phyloP scores from a whole-genome alignment of 1,139 yeast genomes.

The Geotrichum macrosporum region DNA sequence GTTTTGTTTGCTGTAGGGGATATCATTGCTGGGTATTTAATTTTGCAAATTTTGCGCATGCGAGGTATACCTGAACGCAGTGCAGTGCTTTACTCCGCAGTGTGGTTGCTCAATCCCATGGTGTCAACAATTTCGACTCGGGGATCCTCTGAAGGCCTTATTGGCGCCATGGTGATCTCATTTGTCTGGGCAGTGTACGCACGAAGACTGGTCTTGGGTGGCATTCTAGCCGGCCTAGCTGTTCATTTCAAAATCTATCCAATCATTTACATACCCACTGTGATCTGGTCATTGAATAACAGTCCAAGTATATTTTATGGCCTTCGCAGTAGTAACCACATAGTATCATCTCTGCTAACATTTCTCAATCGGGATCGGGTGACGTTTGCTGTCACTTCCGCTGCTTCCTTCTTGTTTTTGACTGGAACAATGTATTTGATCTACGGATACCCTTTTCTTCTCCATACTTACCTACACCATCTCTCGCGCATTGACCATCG shows the following conservation, averaged over 20 bases:
- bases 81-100: constrained; percentile 46
- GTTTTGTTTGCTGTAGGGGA: constrained; percentile 72
- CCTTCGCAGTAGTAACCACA: not conserved
- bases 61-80: constrained; percentile 35
- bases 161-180: constrained; percentile 71
- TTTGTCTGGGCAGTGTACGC: constrained; percentile 48
- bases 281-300: constrained; percentile 39
- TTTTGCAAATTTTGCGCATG: constrained; percentile 36
- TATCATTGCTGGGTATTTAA: constrained; percentile 69
- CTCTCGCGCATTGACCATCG: constrained; percentile 82
- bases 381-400: constrained; percentile 43
- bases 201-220: constrained; percentile 47
- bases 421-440: constrained; percentile 57
- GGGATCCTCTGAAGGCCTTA: constrained; percentile 87
- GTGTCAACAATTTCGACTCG: constrained; percentile 89
- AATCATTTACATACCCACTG: constrained; percentile 67
- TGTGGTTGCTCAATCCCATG: constrained; percentile 94
- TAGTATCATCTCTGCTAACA: constrained; percentile 29
- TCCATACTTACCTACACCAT: constrained; percentile 80
- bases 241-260: constrained; percentile 93
- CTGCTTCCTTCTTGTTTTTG: constrained; percentile 45
- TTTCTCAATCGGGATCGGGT: constrained; percentile 48
- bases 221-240: constrained; percentile 64
- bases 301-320: constrained; percentile 24
- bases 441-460: constrained; percentile 74